These are phyloP conservation scores for Debaryomyces subglobosus DNA, from an alignment of 1,139 yeast genomes.

Conservation along the genomic window DNA sequence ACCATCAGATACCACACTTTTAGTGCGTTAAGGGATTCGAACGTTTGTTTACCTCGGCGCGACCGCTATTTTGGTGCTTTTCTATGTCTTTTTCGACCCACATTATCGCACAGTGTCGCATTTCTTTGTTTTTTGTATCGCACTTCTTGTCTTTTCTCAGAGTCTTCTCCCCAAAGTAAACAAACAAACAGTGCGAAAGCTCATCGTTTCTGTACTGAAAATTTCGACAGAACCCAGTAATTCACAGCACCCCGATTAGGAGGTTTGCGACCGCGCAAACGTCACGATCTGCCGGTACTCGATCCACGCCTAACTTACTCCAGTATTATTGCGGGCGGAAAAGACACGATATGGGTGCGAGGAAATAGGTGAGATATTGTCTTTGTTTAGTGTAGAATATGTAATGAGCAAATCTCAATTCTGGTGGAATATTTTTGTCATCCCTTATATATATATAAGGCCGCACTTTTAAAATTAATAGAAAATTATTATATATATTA, in stretches of 20 bases:
- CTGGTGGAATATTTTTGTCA: background rate
- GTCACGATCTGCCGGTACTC: background rate
- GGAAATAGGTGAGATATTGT: background rate
- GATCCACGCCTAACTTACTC: background rate
- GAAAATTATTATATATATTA: background rate
- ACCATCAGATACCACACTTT: background rate
- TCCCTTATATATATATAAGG: slow-evolving; percentile 6
- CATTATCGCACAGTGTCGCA: background rate
- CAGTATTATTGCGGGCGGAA: slow-evolving; percentile 1
- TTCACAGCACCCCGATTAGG: background rate
- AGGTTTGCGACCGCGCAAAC: slow-evolving; percentile 1
- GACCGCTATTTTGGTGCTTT: background rate
- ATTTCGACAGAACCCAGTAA: background rate
- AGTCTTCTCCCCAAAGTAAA: background rate
- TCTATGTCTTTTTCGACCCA: background rate
- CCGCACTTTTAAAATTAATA: background rate
- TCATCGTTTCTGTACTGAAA: background rate
- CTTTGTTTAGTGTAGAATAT: slow-evolving; percentile 1
- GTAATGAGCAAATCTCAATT: background rate
- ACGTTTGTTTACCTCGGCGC: background rate
- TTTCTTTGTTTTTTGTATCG: background rate
- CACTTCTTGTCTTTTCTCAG: too few species aligned
- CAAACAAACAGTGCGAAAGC: slow-evolving; percentile 2
- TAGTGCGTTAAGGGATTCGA: background rate
- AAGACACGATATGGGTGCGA: slow-evolving; percentile 2